phyloP scores from a whole-genome alignment of 352 stramenopile genomes.

The Phytophthora tentaculata region DNA sequence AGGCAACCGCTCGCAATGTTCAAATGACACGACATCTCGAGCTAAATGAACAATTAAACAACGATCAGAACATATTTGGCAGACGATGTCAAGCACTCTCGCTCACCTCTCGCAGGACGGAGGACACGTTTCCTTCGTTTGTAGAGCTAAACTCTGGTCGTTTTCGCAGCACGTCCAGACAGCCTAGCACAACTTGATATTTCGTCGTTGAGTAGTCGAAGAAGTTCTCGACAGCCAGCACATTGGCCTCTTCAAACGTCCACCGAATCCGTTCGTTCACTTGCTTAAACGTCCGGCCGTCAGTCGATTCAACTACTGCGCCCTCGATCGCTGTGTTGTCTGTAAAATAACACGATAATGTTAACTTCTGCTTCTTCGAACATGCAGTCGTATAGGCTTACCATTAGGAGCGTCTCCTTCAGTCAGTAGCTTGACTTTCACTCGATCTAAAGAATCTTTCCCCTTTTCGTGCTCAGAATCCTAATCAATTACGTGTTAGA shows the following conservation, averaged over 20 bases:
- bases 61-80: not conserved
- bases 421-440: conserved; percentile 38
- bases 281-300: conserved; percentile 11
- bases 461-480: conserved; percentile 36
- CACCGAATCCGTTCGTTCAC: conserved; percentile 44
- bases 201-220: conserved; percentile 67
- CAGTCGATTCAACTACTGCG: conserved; percentile 18
- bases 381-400: conserved; percentile 9
- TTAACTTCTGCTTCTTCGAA: not conserved
- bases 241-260: conserved; percentile 57
- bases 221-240: conserved; percentile 71
- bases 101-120: conserved; percentile 34
- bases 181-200: conserved; percentile 52
- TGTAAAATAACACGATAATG: conserved; percentile 6
- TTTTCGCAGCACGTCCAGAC: conserved; percentile 33
- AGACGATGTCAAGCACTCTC: not conserved
- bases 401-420: conserved; percentile 32
- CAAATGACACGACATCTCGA: conserved; percentile 63
- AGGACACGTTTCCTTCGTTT: conserved; percentile 9
- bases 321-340: conserved; percentile 19
- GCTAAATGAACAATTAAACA: conserved; percentile 12
- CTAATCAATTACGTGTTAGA: conserved; percentile 16
- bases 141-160: conserved; percentile 16
- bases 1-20: conserved; percentile 68
- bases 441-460: conserved; percentile 39